Evolutionary conservation across 116 monocot species (phyloP).

Genomic region (Phalaenopsis hybrid): DNA sequence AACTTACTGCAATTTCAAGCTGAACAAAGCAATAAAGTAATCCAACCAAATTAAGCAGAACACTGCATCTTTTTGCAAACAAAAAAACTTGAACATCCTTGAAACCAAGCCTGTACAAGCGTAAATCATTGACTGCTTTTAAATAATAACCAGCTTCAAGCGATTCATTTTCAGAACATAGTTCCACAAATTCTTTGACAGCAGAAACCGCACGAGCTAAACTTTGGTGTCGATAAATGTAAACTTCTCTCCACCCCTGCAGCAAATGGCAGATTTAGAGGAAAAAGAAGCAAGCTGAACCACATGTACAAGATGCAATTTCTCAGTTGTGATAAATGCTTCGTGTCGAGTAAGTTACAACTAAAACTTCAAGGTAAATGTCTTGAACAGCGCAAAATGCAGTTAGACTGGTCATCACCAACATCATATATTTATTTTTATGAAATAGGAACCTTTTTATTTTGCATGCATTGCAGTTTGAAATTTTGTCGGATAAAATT

Average conservation of each 20-base stretch:
- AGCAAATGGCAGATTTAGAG: slow-evolving; percentile 8
- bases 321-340: neutral
- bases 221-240: slow-evolving; percentile 48
- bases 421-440: neutral
- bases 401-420: neutral
- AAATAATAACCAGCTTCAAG: slow-evolving; percentile 72
- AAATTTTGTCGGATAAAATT: neutral
- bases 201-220: slow-evolving; percentile 25
- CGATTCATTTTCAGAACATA: slow-evolving; percentile 48
- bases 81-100: slow-evolving; percentile 70
- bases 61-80: slow-evolving; percentile 34
- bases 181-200: slow-evolving; percentile 43
- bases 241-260: slow-evolving; percentile 68
- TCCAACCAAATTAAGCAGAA: slow-evolving; percentile 81
- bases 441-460: neutral
- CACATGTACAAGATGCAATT: neutral
- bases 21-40: slow-evolving; percentile 59
- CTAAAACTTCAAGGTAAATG: neutral
- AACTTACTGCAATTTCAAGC: slow-evolving; percentile 52
- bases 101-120: slow-evolving; percentile 39
- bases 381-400: neutral
- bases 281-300: neutral
- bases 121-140: slow-evolving; percentile 49
- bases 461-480: neutral
- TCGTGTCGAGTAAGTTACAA: neutral